Conservation (phyloP, 2,329 filamentous ascomycete genomes). For the Nemania sp. region DNA sequence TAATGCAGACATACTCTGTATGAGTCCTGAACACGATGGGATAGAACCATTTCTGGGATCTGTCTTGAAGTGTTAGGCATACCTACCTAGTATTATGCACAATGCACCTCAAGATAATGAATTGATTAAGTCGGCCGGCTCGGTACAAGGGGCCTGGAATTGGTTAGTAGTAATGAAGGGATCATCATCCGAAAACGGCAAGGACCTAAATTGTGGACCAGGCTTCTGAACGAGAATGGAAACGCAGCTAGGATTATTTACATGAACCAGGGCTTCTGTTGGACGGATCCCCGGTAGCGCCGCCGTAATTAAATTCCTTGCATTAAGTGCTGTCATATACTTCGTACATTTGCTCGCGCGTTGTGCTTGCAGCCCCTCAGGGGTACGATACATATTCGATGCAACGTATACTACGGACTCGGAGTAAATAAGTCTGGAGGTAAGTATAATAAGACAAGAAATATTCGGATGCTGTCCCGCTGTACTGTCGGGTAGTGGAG, state of each 20-base stretch:
- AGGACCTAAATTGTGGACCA: slow-evolving; percentile 2
- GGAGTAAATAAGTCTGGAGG: no score
- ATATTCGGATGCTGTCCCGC: no score
- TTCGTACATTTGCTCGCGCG: background rate
- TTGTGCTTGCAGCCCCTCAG: slow-evolving; percentile 4
- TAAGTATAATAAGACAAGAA: no score
- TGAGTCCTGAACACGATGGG: no score
- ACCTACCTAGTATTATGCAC: background rate
- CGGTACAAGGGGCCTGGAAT: slow-evolving; percentile 5
- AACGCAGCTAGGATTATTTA: background rate
- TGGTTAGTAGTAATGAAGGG: no score
- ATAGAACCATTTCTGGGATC: no score
- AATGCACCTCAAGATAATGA: background rate
- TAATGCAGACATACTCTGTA: no score
- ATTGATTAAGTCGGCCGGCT: slow-evolving; percentile 3
- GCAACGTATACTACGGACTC: no score
- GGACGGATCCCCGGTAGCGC: slow-evolving; percentile 1
- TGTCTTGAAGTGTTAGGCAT: background rate
- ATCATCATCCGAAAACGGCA: slow-evolving; percentile 19
- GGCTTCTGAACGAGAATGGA: background rate
- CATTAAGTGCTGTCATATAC: background rate
- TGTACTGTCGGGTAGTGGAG: no score
- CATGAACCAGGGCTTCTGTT: background rate
- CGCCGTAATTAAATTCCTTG: slow-evolving; percentile 17
- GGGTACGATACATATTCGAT: no score